Percentiles rank a stretch among this genome's conserved stretches.
These are phyloP conservation scores for Hyaloscypha variabilis DNA, from an alignment of 495 filamentous ascomycete genomes.

Conservation along the genomic window DNA sequence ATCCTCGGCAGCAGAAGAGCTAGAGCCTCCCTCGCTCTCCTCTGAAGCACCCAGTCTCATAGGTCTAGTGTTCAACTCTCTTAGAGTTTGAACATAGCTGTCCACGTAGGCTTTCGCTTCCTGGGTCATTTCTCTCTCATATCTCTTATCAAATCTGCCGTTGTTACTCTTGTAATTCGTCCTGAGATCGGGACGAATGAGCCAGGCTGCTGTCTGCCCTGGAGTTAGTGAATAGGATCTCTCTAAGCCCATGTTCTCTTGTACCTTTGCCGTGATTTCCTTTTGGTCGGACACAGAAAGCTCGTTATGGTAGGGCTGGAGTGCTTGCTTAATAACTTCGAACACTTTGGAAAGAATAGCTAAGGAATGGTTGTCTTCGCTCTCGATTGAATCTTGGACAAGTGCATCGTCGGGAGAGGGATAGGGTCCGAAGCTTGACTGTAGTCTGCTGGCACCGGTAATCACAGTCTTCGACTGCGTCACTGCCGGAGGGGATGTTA, in stretches of 20 bases:
- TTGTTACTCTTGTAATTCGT: background rate
- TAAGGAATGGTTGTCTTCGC: background rate
- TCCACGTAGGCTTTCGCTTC: background rate
- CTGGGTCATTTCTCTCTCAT: background rate
- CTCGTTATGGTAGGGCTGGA: background rate
- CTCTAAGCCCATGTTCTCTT: background rate
- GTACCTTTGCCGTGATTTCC: constrained; percentile 9
- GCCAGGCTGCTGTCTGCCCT: background rate
- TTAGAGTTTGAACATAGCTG: background rate
- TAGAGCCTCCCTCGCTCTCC: background rate
- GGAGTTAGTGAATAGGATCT: background rate
- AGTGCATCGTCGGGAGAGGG: background rate
- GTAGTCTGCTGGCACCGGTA: constrained; percentile 1
- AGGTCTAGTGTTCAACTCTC: background rate
- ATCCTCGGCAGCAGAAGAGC: background rate
- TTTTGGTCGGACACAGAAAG: background rate
- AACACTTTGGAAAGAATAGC: background rate
- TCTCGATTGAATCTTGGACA: background rate
- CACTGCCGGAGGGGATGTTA: background rate
- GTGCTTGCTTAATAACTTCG: background rate
- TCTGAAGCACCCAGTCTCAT: background rate
- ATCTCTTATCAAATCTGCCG: background rate
- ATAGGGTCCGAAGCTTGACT: background rate
- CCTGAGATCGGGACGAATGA: background rate
- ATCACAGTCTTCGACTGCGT: background rate